Conservation (phyloP, 2,329 filamentous ascomycete genomes). For the Keithomyces neogunnii region DNA sequence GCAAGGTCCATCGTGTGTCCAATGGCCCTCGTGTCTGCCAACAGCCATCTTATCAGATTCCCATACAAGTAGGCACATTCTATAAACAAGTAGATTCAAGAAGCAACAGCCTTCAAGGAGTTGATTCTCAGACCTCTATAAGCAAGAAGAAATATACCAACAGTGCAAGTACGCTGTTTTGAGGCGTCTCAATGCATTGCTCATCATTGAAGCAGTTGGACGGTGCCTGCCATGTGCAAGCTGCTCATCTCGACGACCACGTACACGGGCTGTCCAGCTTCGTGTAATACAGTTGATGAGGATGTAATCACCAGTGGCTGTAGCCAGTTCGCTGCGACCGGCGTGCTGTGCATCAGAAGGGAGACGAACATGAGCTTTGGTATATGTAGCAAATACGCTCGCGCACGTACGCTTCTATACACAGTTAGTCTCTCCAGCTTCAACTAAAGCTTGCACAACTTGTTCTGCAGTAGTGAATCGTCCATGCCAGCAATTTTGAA, state of each 20-base stretch:
- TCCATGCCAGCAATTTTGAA: slow-evolving; percentile 4
- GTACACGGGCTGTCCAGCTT: not conserved
- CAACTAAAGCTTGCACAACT: slow-evolving; percentile 3
- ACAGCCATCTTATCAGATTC: no score
- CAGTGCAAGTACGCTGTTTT: not conserved
- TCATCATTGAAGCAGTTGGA: not conserved
- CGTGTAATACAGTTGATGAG: not conserved
- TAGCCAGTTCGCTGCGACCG: not conserved
- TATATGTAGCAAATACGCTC: not conserved
- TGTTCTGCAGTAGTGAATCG: slow-evolving; percentile 1
- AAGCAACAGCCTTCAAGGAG: not conserved
- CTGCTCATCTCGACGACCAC: not conserved
- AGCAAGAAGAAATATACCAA: not conserved
- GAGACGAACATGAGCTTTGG: not conserved
- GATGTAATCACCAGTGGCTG: not conserved
- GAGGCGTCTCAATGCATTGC: not conserved
- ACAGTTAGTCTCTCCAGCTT: not conserved
- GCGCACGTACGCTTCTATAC: not conserved
- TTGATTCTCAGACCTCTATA: not conserved
- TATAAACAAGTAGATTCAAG: not conserved
- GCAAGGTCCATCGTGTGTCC: not conserved
- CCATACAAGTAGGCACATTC: no score
- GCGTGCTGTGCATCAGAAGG: not conserved
- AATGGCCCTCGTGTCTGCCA: no score
- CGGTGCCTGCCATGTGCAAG: not conserved